phyloP scores from a whole-genome alignment of 306 rosid species.

The Malus domestica region ASM211411v1 NC_041801.1:3322001-3322500 shows the following conservation, averaged over 20 bases:
- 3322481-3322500: not conserved
- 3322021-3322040: too few relatives aligned
- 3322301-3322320: not conserved
- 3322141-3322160: not conserved
- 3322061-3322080: too few relatives aligned
- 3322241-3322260: rapidly evolving
- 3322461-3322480: not conserved
- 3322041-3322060: too few relatives aligned
- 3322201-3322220: too few relatives aligned
- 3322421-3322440: not conserved
- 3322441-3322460: not conserved
- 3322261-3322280: rapidly evolving
- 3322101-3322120: too few relatives aligned
- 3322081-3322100: too few relatives aligned
- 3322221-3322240: too few relatives aligned
- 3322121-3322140: not conserved
- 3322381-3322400: conserved; percentile 9
- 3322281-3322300: too few relatives aligned
- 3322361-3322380: conserved; percentile 7
- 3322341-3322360: not conserved
- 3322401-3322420: not conserved
- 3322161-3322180: rapidly evolving
- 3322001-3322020: too few relatives aligned
- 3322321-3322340: not conserved
- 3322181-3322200: too few relatives aligned